Evolutionary conservation across 2,329 filamentous ascomycete genomes (phyloP).

Genomic region (Camillea tinctor): DNA sequence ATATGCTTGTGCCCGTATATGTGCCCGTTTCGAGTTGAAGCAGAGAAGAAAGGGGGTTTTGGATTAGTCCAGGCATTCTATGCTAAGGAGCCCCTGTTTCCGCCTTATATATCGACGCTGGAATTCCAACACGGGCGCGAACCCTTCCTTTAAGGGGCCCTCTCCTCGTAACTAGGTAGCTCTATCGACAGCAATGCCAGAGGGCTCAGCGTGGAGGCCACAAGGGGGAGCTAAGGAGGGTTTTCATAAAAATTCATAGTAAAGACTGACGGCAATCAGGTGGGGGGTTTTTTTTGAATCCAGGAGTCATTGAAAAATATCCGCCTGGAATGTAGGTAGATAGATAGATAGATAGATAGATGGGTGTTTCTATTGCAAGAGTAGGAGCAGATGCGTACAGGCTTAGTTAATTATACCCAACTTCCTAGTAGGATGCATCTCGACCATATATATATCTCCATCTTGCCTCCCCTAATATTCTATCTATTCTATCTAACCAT

Average conservation of each 20-base stretch:
- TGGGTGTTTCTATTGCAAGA: neutral
- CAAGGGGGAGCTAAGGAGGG: neutral
- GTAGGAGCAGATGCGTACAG: neutral
- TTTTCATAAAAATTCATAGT: neutral
- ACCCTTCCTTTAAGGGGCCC: too few species aligned
- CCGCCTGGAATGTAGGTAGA: neutral
- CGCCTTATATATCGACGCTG: too few species aligned
- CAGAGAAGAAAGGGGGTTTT: too few species aligned
- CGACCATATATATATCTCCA: neutral
- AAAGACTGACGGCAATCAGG: neutral
- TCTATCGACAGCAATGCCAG: neutral
- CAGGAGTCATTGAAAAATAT: neutral
- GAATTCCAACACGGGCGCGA: too few species aligned
- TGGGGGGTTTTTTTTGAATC: too few species aligned
- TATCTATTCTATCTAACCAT: neutral
- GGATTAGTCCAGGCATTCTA: too few species aligned
- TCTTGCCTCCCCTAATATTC: neutral
- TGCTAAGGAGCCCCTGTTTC: too few species aligned
- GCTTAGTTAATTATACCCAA: neutral
- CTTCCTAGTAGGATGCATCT: neutral
- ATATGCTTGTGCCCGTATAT: too few species aligned
- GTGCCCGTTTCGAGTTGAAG: too few species aligned
- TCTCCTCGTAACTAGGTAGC: too few species aligned
- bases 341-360: neutral
- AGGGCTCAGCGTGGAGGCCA: neutral